These are phyloP conservation scores for Nakazawaea ambrosiae DNA, from an alignment of 805 yeast genomes.

Conservation along the genomic window DNA sequence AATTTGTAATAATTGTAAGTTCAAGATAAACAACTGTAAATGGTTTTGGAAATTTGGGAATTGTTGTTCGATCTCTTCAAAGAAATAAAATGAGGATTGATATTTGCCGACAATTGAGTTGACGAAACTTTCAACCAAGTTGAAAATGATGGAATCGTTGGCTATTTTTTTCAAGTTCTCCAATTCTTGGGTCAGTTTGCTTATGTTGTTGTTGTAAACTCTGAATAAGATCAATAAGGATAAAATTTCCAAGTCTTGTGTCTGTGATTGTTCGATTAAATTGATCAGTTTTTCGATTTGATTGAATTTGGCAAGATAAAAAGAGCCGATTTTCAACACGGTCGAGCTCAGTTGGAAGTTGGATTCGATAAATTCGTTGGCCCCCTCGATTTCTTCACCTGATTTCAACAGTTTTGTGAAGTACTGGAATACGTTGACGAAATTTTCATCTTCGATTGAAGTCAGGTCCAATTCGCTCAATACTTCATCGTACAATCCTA, in stretches of 20 bases:
- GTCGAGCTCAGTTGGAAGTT: slow-evolving; percentile 13
- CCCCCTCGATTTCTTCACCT: slow-evolving; percentile 2
- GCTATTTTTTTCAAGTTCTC: slow-evolving; percentile 39
- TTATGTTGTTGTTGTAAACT: slow-evolving; percentile 33
- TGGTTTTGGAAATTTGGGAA: slow-evolving; percentile 43
- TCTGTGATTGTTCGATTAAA: slow-evolving; percentile 24
- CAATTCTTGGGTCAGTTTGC: slow-evolving; percentile 40
- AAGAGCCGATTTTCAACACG: slow-evolving; percentile 31
- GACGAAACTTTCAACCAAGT: slow-evolving; percentile 73
- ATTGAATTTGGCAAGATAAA: slow-evolving; percentile 32
- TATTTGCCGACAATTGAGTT: slow-evolving; percentile 31
- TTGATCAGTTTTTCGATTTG: slow-evolving; percentile 36
- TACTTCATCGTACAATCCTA: slow-evolving; percentile 8
- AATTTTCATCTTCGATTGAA: not conserved
- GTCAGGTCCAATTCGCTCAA: slow-evolving; percentile 3
- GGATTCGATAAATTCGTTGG: slow-evolving; percentile 4
- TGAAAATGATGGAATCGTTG: slow-evolving; percentile 69
- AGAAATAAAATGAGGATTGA: slow-evolving; percentile 51
- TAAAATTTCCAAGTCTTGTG: slow-evolving; percentile 30
- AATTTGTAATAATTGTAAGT: slow-evolving; percentile 68
- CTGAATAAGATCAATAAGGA: slow-evolving; percentile 29
- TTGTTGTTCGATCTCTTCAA: slow-evolving; percentile 73
- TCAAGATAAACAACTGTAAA: slow-evolving; percentile 62
- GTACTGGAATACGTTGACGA: not conserved
- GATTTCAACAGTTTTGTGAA: not conserved